A percentile compares a stretch with the other conserved stretches of the same genome.
Evolutionary conservation across 108 stramenopile species (phyloP).

Genomic region (Cyclotella choctawhatcheeana): DNA sequence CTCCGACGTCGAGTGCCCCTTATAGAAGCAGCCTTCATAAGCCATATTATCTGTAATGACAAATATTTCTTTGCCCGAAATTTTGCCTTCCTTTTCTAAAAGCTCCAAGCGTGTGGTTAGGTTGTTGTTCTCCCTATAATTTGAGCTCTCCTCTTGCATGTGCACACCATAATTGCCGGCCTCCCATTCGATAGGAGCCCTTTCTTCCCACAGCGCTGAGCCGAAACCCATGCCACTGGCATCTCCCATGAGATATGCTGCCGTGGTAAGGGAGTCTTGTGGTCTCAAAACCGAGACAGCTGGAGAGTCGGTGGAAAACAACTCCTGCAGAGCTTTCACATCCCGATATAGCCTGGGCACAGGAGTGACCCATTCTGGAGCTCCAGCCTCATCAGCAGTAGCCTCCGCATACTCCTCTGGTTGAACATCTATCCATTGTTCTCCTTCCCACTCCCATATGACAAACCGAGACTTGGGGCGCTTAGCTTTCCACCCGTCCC

Average conservation of each 20-base stretch:
- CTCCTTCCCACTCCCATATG: neutral
- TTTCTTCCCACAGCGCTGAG: too few relatives aligned
- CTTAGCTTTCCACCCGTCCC: conserved; percentile 42
- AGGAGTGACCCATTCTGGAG: neutral
- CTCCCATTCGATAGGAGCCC: too few relatives aligned
- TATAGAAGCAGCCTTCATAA: conserved; percentile 47
- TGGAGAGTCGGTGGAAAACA: too few relatives aligned
- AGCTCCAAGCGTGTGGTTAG: conserved; percentile 25
- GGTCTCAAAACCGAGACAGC: too few relatives aligned
- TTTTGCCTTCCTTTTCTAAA: neutral
- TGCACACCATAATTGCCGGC: too few relatives aligned
- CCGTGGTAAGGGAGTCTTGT: too few relatives aligned
- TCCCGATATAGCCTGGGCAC: neutral
- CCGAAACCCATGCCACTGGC: too few relatives aligned
- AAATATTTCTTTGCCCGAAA: conserved; percentile 35
- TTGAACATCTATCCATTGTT: neutral
- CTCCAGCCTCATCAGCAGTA: neutral
- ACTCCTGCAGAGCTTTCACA: neutral
- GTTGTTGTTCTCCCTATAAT: conserved; percentile 42
- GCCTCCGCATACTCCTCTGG: neutral
- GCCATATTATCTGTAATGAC: conserved; percentile 52
- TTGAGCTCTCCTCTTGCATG: too few relatives aligned
- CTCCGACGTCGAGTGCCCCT: conserved; percentile 41
- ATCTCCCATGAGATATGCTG: too few relatives aligned
- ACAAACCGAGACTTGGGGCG: neutral